Base-by-base conservation (phyloP, 768 basidiomycete species). In the Hirschioporus abietinus region DNA sequence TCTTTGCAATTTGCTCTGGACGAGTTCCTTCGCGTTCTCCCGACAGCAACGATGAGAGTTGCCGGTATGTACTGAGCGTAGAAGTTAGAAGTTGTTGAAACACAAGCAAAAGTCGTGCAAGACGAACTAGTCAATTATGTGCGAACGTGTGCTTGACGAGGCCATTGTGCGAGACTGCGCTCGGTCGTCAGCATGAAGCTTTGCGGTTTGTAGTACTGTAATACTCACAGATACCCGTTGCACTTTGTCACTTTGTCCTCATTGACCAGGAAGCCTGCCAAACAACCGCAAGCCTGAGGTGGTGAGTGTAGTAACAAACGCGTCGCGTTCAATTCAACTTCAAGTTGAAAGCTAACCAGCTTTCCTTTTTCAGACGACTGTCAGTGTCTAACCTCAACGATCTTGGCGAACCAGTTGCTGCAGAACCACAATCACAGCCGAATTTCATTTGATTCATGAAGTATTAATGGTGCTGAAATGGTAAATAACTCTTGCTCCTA, bases 1-100 rank as follows among this genome's bases (percentile, higher is more conserved):
- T 84, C 68, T 86, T 82, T 66, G 81, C 78, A 71, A 89, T 74
- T 68, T 91, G 86, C 35, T 86, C 83, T n/a, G 81, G 75, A 8
- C 82, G 80, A 26, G 84, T 79, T 59, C 85, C 84, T 69, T 91
- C 88, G 63, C 83, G 79, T 63, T 82, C 83, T 58, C 87, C 88
- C 1, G 82, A 82, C 66, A 91, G 79, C 70, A 82, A 76, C 7
- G 82, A 77, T 71, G 91, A 87, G 58, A 92, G 79, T 70, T 88
- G 83, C 68, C 83, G 79, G 71, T 88, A 89, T 60, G 90, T 88
- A 72, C 89, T 91, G 23, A 25, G 60, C 3, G 30, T 52, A 15
- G 3, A 52, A 52, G 4, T 52, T 6, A 61, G 20, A 25, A 26
- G 35, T 35, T 25, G n/a, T 30, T 24, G 5, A 58, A 18, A 24